Conservation (phyloP, 2,329 filamentous ascomycete genomes). For the Hypoxylon sp. region DNA sequence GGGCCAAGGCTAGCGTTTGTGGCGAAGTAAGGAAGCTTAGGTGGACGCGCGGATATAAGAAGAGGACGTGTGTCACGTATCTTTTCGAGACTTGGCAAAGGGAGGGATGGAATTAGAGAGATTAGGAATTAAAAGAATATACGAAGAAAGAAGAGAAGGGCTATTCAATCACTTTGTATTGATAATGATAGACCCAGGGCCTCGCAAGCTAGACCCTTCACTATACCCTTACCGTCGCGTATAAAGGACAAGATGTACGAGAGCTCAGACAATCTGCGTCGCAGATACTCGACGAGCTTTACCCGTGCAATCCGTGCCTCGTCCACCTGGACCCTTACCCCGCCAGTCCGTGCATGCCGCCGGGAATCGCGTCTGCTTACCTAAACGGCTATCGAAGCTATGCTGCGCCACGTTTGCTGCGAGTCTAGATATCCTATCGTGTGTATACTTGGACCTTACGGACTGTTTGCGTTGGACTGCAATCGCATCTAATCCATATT, state of each 20-base stretch:
- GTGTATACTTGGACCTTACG: no score
- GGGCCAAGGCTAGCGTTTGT: neutral
- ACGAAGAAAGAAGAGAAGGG: neutral
- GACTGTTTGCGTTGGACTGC: no score
- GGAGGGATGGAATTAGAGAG: neutral
- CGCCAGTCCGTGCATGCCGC: neutral
- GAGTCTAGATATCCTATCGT: neutral
- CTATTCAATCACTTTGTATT: no score
- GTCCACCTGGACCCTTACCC: neutral
- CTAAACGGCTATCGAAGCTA: neutral
- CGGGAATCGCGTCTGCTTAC: neutral
- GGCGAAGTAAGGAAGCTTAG: conserved; percentile 1
- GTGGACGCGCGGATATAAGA: neutral
- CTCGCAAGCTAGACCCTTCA: no score
- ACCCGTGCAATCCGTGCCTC: neutral
- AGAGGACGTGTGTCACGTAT: neutral
- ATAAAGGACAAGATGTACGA: neutral
- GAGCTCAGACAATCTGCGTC: neutral
- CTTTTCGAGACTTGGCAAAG: neutral
- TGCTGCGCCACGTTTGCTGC: neutral
- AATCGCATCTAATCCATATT: no score
- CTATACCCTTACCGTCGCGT: no score
- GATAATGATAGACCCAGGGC: no score
- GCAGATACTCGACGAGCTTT: neutral
- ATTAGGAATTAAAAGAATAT: neutral